Conservation (phyloP, 1,284 basidiomycete genomes). For the Microstroma glucosiphilum region DNA sequence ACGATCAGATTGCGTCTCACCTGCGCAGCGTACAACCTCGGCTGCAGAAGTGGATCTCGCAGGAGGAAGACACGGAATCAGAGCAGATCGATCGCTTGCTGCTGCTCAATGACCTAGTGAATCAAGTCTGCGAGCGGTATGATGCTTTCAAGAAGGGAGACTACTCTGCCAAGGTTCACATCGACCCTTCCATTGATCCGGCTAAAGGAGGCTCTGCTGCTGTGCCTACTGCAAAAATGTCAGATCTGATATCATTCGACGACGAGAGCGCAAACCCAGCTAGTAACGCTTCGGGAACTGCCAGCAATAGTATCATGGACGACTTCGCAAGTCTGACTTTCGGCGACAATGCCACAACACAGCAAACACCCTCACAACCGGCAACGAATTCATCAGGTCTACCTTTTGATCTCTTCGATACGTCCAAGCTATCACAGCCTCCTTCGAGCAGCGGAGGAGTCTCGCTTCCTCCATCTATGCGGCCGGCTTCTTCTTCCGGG, state of each 20-base stretch:
- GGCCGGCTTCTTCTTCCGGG: background rate
- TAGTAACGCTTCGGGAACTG: background rate
- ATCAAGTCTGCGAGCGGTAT: conserved; percentile 80
- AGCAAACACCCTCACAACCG: conserved; percentile 14
- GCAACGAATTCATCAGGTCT: conserved; percentile 12
- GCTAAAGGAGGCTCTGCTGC: conserved; percentile 37
- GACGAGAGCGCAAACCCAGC: conserved; percentile 22
- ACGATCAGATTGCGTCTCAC: conserved; percentile 88
- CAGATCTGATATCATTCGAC: conserved; percentile 46
- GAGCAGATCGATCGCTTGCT: conserved; percentile 82
- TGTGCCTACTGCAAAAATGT: conserved; percentile 43
- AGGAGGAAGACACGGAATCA: conserved; percentile 71
- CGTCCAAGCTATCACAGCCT: conserved; percentile 14
- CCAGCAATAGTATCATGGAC: conserved; percentile 21
- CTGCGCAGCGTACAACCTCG: conserved; percentile 80
- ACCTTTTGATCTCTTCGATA: conserved; percentile 23
- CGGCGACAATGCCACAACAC: background rate
- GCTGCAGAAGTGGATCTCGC: conserved; percentile 97
- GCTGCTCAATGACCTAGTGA: conserved; percentile 95
- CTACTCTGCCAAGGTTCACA: conserved; percentile 62
- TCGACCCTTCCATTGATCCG: conserved; percentile 51
- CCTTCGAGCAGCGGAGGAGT: conserved; percentile 14
- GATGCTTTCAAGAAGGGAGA: conserved; percentile 88
- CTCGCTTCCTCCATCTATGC: background rate
- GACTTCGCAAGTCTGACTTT: conserved; percentile 45